A percentile compares a stretch with the other conserved stretches of the same genome.
Conservation (phyloP, 345 rosid species). For the Eucalyptus fibrosa region DNA sequence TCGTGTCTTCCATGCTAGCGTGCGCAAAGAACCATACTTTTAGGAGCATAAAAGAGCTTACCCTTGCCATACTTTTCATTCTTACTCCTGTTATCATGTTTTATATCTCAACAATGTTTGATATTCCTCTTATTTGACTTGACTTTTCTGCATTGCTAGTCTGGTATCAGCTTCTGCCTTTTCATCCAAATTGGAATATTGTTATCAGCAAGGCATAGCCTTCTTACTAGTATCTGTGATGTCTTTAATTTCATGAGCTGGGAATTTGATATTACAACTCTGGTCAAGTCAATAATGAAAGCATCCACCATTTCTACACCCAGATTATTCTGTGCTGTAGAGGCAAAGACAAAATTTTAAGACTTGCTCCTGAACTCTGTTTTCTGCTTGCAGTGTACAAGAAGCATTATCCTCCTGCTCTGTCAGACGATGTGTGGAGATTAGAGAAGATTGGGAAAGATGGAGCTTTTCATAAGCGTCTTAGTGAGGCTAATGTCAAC, state of each 20-base stretch:
- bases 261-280: neutral
- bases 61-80: neutral
- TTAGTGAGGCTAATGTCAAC: conserved; percentile 46
- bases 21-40: neutral
- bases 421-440: conserved; percentile 84
- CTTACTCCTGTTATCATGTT: neutral
- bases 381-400: conserved; percentile 62
- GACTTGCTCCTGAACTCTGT: neutral
- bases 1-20: neutral
- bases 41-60: neutral
- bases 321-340: neutral
- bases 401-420: conserved; percentile 89
- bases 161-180: neutral
- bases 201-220: neutral
- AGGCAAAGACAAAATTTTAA: neutral
- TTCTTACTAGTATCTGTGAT: neutral
- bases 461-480: conserved; percentile 92
- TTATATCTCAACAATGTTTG: neutral
- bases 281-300: neutral
- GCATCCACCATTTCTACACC: neutral
- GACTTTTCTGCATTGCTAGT: neutral
- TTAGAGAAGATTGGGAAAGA: conserved; percentile 97
- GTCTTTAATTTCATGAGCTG: neutral
- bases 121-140: neutral
- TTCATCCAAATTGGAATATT: neutral